These are phyloP conservation scores for Thermomucor indicae-seudaticae DNA, from an alignment of 371 early-diverging fungal species.

Conservation along the genomic window DNA sequence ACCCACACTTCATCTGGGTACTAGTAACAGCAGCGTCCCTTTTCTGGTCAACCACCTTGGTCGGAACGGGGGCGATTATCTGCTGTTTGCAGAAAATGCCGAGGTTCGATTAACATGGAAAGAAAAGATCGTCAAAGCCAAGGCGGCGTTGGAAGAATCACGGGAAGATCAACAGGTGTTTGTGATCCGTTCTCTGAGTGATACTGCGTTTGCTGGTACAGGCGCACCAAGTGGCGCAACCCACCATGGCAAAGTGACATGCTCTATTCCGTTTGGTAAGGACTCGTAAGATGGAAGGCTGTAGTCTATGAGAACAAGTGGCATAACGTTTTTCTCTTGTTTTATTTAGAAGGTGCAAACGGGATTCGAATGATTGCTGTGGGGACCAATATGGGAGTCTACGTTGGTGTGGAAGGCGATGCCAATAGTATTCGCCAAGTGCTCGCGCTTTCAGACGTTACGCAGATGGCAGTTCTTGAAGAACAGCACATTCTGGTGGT, in stretches of 20 bases:
- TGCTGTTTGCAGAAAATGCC: slow-evolving; percentile 61
- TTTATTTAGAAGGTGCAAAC: slow-evolving; percentile 23
- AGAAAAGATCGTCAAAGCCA: slow-evolving; percentile 71
- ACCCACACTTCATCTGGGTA: neutral
- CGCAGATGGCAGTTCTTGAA: slow-evolving; percentile 36
- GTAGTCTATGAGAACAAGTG: no score
- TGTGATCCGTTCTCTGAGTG: slow-evolving; percentile 43
- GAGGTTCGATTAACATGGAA: slow-evolving; percentile 74
- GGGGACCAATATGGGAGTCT: slow-evolving; percentile 81
- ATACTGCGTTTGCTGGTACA: slow-evolving; percentile 19
- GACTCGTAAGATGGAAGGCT: no score
- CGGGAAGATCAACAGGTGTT: slow-evolving; percentile 48
- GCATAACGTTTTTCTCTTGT: neutral
- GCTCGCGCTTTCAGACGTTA: slow-evolving; percentile 27
- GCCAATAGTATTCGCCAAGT: slow-evolving; percentile 26
- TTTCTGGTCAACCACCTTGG: slow-evolving; percentile 66
- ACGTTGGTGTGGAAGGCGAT: slow-evolving; percentile 40
- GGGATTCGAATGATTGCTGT: slow-evolving; percentile 64
- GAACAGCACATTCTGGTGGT: slow-evolving; percentile 33
- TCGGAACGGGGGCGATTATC: slow-evolving; percentile 57
- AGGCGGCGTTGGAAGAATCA: slow-evolving; percentile 32
- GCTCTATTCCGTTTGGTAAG: slow-evolving; percentile 61
- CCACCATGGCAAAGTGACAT: slow-evolving; percentile 50
- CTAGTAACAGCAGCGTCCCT: neutral
- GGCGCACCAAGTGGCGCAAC: slow-evolving; percentile 5